Evolutionary conservation across 1,284 basidiomycete species (phyloP).

Genomic region (Trichosporon faecale): DNA sequence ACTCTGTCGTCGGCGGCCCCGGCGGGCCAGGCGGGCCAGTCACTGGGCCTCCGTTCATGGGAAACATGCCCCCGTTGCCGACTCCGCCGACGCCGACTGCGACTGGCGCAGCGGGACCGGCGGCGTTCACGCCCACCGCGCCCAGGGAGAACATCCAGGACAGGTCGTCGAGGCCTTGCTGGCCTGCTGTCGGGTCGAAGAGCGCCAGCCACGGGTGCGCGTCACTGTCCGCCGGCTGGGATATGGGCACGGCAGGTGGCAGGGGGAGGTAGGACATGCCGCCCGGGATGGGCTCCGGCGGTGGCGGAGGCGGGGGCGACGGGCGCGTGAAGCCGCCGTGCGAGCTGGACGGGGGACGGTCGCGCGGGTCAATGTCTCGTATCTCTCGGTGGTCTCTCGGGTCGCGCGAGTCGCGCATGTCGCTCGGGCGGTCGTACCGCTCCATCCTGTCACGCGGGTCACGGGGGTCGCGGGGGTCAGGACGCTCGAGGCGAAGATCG

Average conservation of each 20-base stretch:
- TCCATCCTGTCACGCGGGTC: neutral
- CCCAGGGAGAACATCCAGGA: neutral
- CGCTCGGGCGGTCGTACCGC: neutral
- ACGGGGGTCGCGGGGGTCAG: neutral
- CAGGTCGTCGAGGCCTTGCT: slow-evolving; percentile 6
- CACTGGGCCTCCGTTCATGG: neutral
- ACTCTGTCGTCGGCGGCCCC: neutral
- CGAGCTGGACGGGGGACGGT: neutral
- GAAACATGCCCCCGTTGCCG: neutral
- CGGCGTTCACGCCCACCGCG: neutral
- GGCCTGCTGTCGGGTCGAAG: slow-evolving; percentile 4
- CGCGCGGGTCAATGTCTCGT: neutral
- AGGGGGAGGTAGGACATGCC: neutral
- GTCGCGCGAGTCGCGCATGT: neutral
- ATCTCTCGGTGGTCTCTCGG: neutral
- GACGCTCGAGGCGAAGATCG: neutral
- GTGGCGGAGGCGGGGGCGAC: neutral
- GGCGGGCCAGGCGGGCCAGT: neutral
- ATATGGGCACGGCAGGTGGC: neutral
- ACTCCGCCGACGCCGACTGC: neutral
- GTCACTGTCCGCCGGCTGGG: neutral
- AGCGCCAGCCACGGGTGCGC: slow-evolving; percentile 11
- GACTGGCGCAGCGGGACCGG: neutral
- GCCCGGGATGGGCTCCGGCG: neutral
- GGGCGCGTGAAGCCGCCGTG: neutral